These are phyloP conservation scores for Solanum peruvianum DNA, from an alignment of 257 asterid species.

Conservation along the genomic window DNA sequence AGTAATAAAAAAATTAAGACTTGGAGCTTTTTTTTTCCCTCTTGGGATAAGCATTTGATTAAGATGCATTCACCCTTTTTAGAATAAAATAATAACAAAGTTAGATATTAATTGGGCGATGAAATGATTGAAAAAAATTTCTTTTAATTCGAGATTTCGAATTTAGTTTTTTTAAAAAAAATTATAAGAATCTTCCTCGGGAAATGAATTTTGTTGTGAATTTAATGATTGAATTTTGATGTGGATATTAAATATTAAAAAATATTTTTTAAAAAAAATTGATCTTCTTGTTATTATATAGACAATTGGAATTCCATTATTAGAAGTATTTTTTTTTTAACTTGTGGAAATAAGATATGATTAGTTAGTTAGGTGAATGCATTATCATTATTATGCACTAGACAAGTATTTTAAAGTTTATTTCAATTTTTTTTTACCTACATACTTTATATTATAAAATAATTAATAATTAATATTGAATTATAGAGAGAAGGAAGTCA, in stretches of 20 bases:
- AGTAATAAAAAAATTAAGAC: background rate
- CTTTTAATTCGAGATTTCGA: accelerated
- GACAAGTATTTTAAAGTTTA: background rate
- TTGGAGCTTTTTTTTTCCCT: background rate
- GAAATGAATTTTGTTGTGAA: background rate
- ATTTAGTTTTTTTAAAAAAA: background rate
- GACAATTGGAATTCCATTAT: background rate
- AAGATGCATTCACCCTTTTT: background rate
- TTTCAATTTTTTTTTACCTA: background rate
- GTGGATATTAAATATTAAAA: background rate
- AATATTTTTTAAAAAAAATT: background rate
- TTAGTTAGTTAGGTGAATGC: background rate
- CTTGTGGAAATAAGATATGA: background rate
- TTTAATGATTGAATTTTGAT: background rate
- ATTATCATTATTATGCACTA: background rate
- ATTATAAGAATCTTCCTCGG: accelerated
- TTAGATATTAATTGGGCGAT: background rate
- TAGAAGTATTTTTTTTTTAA: background rate
- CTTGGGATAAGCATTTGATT: background rate
- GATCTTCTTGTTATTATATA: background rate
- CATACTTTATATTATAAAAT: too few species aligned
- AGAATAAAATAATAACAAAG: background rate
- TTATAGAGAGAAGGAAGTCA: background rate
- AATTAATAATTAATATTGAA: background rate
- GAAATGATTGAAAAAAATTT: accelerated